Evolutionary conservation across 768 basidiomycete species (phyloP).

Genomic region (Kwoniella botswanensis): DNA sequence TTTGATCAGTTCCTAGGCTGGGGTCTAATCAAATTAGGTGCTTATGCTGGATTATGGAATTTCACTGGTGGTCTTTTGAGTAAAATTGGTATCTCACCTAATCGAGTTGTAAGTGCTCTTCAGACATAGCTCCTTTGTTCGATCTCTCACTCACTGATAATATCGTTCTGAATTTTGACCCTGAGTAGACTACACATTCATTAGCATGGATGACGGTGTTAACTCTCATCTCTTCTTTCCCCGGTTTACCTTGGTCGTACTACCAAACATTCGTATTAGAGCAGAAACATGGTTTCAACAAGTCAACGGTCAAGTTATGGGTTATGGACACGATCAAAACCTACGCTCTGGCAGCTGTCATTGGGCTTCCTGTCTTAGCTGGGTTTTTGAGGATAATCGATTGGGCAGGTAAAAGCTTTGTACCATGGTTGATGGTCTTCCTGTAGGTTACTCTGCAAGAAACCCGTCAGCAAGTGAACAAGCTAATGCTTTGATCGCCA

Average conservation of each 20-base stretch:
- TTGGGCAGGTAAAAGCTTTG: slow-evolving; percentile 91
- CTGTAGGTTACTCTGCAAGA: slow-evolving; percentile 63
- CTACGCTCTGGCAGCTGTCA: slow-evolving; percentile 70
- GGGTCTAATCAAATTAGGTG: slow-evolving; percentile 71
- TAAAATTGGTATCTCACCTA: slow-evolving; percentile 67
- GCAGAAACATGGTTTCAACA: slow-evolving; percentile 96
- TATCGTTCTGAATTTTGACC: not conserved
- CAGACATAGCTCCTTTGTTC: not conserved
- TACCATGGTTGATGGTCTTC: slow-evolving; percentile 92
- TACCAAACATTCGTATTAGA: slow-evolving; percentile 94
- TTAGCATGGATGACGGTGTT: slow-evolving; percentile 75
- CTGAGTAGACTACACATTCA: slow-evolving; percentile 76
- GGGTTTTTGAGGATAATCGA: slow-evolving; percentile 86
- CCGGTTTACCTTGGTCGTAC: slow-evolving; percentile 73
- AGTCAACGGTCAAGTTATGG: slow-evolving; percentile 78
- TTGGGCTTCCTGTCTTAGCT: slow-evolving; percentile 85
- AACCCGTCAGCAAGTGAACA: not conserved
- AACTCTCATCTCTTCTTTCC: slow-evolving; percentile 67
- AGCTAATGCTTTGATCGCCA: slow-evolving; percentile 47
- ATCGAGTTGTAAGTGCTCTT: slow-evolving; percentile 69
- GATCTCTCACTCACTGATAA: slow-evolving; percentile 5
- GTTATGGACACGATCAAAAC: slow-evolving; percentile 79
- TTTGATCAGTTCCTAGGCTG: slow-evolving; percentile 77
- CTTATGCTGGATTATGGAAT: slow-evolving; percentile 83
- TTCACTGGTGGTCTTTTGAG: slow-evolving; percentile 65